These are phyloP conservation scores for Quercus cerris DNA, from an alignment of 306 rosid genomes.

Conservation along the genomic window DNA sequence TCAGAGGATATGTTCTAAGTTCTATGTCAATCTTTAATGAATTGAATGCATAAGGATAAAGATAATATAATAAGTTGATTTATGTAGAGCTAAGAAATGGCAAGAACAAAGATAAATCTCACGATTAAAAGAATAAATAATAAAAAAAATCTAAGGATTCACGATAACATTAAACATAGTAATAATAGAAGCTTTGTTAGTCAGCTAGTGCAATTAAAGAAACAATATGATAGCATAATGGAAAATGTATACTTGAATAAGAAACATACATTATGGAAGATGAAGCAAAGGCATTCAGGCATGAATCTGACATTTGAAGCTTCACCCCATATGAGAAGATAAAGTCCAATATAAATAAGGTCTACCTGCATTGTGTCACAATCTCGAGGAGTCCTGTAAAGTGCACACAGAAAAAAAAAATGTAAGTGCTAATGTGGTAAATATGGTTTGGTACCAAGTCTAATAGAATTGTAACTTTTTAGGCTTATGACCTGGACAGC, in stretches of 20 bases:
- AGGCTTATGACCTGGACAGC: conserved; percentile 20
- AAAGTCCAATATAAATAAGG: conserved; percentile 79
- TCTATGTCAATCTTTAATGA: not conserved
- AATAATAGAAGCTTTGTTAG: not conserved
- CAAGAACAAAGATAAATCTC: not conserved
- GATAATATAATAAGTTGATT: not conserved
- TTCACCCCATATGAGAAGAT: conserved; percentile 99
- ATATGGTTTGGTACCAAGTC: conserved; percentile 12
- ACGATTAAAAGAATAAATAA: not conserved
- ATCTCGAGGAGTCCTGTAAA: conserved; percentile 47
- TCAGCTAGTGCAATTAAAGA: not conserved
- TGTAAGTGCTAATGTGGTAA: conserved; percentile 22
- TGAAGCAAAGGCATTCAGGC: conserved; percentile 98
- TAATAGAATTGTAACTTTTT: conserved; percentile 2
- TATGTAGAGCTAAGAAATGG: not conserved
- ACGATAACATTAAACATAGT: not conserved
- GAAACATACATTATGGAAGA: conserved; percentile 81
- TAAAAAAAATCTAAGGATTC: not conserved
- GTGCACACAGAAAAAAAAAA: conserved; percentile 11
- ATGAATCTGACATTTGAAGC: conserved; percentile 97
- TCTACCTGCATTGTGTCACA: conserved; percentile 52
- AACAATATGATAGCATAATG: not conserved
- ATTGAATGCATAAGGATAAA: not conserved
- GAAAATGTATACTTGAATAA: conserved; percentile 11
- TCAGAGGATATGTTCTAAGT: not conserved